Evolutionary conservation across 2,329 filamentous ascomycete genomes (phyloP), one percentile per base, ranked within the genome.

Genomic region (Ophiostoma populinum): DNA sequence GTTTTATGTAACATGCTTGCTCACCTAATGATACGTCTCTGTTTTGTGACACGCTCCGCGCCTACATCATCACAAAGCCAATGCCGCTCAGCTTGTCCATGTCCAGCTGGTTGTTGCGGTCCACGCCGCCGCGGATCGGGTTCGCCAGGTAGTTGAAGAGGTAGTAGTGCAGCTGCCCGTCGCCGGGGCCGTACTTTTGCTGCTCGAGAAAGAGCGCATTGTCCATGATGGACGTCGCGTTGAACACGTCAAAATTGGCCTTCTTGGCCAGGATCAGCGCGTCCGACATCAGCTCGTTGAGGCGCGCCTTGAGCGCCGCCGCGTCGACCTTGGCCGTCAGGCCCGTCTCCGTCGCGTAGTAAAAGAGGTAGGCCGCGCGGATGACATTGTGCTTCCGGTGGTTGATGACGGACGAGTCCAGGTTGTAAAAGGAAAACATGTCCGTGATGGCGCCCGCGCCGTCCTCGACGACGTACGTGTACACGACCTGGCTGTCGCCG

Each of bases 111-210:
- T 92, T 92, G 49, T 68, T 72, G 48, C 68, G 67, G 53, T 94
- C 75, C 28, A 95, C 75, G 16, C 90, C 90, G 32, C 90, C 86
- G 1, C 72, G 62, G 48, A 98, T 79, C n/a, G 76, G 74, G 40
- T 80, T 75, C 10, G 83, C 81, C 38, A 83, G 75, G 63, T 94
- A 98, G 59, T 98, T 98, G 67, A 92, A 98, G 21, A 98, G 64
- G 56, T 98, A 98, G 59, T 86, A 98, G 56, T 98, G 85, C 47
- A 98, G 64, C 54, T 90, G 83, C 31, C 90, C 90, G 53, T 98
- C 90, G 21, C 90, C 90, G 5, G 80, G 76, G 29, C 87, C 90
- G 49, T 94, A 98, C 56, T 92, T 92, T 51, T 94, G 82, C 46
- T 94, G 69, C 51, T 87, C 77, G 6, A 98, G 65, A 68, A 98